A percentile compares a stretch with the other conserved stretches of the same genome.
Evolutionary conservation across 495 filamentous ascomycete species (phyloP).

Genomic region (Bathelium albidoporum): DNA sequence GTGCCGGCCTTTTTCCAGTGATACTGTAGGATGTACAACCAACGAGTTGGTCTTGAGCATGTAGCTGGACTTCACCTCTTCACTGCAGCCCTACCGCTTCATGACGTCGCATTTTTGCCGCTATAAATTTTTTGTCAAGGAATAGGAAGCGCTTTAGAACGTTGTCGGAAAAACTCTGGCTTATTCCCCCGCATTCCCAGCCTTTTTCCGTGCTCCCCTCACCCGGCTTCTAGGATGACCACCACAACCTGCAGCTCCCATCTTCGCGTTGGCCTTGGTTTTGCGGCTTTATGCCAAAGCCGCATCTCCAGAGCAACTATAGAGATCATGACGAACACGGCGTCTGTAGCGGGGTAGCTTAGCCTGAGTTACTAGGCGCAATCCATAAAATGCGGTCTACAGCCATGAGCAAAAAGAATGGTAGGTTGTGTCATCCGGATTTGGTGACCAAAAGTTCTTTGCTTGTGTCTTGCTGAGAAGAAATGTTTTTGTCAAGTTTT

Average conservation of each 20-base stretch:
- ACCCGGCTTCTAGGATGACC: neutral
- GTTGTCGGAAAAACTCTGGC: neutral
- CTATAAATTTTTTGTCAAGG: no score
- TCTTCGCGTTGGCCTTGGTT: neutral
- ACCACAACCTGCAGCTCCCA: neutral
- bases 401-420: neutral
- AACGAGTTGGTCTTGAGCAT: no score
- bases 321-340: neutral
- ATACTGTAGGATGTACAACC: no score
- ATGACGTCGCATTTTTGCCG: no score
- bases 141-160: no score
- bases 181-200: neutral
- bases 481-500: neutral
- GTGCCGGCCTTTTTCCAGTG: no score
- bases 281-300: neutral
- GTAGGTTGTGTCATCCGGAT: neutral
- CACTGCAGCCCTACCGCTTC: no score
- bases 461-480: neutral
- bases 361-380: neutral
- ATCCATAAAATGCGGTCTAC: neutral
- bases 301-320: neutral
- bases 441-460: neutral
- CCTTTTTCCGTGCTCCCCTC: neutral
- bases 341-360: neutral
- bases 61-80: no score